Evolutionary conservation across 768 basidiomycete species (phyloP).

Genomic region (Cystobasidium onofrii): DNA sequence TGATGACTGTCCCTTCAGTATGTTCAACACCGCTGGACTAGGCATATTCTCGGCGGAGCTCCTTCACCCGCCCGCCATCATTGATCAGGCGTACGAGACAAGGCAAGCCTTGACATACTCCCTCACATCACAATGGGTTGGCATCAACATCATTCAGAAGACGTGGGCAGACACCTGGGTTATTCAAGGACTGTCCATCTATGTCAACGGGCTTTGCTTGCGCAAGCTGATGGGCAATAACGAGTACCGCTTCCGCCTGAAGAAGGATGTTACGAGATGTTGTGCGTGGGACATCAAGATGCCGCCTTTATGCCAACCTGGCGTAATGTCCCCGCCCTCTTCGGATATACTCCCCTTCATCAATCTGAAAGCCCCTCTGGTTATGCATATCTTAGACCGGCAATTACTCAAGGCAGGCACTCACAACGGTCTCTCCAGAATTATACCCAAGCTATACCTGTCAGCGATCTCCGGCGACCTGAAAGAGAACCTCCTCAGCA

Average conservation of each 20-base stretch:
- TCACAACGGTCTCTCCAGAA: constrained; percentile 83
- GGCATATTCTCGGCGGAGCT: constrained; percentile 71
- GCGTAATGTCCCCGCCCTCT: constrained; percentile 71
- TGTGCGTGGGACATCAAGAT: constrained; percentile 81
- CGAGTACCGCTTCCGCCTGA: constrained; percentile 88
- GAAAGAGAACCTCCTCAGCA: constrained; percentile 63
- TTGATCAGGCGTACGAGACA: constrained; percentile 87
- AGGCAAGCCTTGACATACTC: constrained; percentile 77
- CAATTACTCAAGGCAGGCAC: constrained; percentile 90
- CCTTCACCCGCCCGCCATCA: constrained; percentile 74
- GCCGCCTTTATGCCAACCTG: constrained; percentile 86
- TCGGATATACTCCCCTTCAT: constrained; percentile 70
- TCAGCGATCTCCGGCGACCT: constrained; percentile 88
- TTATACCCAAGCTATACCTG: constrained; percentile 88
- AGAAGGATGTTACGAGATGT: constrained; percentile 92
- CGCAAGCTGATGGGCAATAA: constrained; percentile 85
- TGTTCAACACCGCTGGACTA: constrained; percentile 70
- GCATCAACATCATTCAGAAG: constrained; percentile 90
- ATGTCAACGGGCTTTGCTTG: constrained; percentile 80
- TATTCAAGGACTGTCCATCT: constrained; percentile 83
- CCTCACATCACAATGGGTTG: constrained; percentile 90
- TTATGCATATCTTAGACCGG: constrained; percentile 89
- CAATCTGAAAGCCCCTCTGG: constrained; percentile 90
- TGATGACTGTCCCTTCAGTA: constrained; percentile 57
- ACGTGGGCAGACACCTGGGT: constrained; percentile 92